Conservation (phyloP, 2,329 filamentous ascomycete genomes). For the Fusarium scirpi region DNA sequence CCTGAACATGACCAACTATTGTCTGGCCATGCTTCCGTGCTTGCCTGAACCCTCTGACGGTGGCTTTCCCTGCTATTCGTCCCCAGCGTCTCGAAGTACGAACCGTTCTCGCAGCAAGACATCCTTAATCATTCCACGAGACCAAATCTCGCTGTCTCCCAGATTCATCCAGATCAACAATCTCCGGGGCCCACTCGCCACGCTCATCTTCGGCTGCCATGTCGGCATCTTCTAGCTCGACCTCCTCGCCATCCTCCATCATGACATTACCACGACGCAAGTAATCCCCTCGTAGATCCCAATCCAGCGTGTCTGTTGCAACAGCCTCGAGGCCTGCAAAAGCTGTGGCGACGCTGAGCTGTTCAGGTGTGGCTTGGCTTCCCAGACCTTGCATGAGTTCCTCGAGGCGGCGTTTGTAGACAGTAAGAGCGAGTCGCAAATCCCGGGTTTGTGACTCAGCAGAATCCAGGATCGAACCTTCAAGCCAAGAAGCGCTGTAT, state of each 20-base stretch:
- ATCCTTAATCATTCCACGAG: constrained; percentile 57
- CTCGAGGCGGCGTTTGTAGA: constrained; percentile 67
- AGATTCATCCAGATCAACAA: constrained; percentile 65
- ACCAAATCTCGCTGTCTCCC: constrained; percentile 65
- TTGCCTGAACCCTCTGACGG: neutral
- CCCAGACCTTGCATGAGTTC: constrained; percentile 58
- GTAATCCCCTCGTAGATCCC: constrained; percentile 67
- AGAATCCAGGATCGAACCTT: constrained; percentile 58
- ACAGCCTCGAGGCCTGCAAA: constrained; percentile 56
- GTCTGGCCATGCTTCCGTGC: neutral
- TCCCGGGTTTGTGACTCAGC: constrained; percentile 48
- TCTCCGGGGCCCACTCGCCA: constrained; percentile 65
- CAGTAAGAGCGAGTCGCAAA: constrained; percentile 62
- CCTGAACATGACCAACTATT: neutral
- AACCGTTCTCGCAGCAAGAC: constrained; percentile 8
- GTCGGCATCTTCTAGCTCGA: constrained; percentile 61
- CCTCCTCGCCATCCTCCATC: constrained; percentile 65
- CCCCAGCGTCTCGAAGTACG: neutral
- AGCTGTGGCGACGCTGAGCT: constrained; percentile 59
- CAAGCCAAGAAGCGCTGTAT: constrained; percentile 64
- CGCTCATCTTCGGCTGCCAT: constrained; percentile 66
- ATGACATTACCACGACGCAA: constrained; percentile 61
- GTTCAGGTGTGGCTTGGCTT: constrained; percentile 52
- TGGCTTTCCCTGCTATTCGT: neutral
- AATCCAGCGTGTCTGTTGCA: constrained; percentile 59